A percentile compares a stretch with the other conserved stretches of the same genome.
Evolutionary conservation across 176 grass and related monocot species (phyloP).

Genomic region (Triticum monococcum): DNA sequence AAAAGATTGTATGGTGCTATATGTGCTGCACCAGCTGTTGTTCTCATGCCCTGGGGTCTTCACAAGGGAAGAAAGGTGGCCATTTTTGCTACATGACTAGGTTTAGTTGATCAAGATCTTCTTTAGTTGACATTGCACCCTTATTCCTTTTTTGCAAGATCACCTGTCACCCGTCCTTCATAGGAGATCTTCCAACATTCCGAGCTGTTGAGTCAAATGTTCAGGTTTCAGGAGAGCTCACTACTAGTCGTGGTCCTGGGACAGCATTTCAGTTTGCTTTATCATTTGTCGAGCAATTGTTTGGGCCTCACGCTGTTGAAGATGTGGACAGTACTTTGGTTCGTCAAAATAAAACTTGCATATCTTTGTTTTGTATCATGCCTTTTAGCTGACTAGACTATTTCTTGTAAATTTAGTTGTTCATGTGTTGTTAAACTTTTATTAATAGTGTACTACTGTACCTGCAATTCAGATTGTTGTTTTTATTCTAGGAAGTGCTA

Average conservation of each 20-base stretch:
- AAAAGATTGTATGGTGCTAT: conserved; percentile 93
- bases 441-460: not conserved
- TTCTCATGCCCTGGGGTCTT: conserved; percentile 82
- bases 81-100: conserved; percentile 16
- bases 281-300: conserved; percentile 86
- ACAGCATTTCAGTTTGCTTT: conserved; percentile 84
- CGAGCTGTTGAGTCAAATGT: conserved; percentile 77
- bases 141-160: conserved; percentile 54
- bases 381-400: not conserved
- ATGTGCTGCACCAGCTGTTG: conserved; percentile 78
- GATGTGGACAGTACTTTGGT: conserved; percentile 64
- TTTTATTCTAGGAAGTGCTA: not conserved
- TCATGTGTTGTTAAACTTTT: not conserved
- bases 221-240: conserved; percentile 86
- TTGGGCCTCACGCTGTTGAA: conserved; percentile 55
- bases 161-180: conserved; percentile 93
- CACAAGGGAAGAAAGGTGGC: conserved; percentile 78
- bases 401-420: not conserved
- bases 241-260: conserved; percentile 83
- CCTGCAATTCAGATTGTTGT: not conserved
- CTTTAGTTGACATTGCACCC: conserved; percentile 8
- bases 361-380: not conserved
- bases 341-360: conserved; percentile 28
- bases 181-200: conserved; percentile 83
- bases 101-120: not conserved